A percentile compares a stretch with the other conserved stretches of the same genome.
Evolutionary conservation across 352 stramenopile species (phyloP).

Genomic region (Thalassiosira ordinaria): DNA sequence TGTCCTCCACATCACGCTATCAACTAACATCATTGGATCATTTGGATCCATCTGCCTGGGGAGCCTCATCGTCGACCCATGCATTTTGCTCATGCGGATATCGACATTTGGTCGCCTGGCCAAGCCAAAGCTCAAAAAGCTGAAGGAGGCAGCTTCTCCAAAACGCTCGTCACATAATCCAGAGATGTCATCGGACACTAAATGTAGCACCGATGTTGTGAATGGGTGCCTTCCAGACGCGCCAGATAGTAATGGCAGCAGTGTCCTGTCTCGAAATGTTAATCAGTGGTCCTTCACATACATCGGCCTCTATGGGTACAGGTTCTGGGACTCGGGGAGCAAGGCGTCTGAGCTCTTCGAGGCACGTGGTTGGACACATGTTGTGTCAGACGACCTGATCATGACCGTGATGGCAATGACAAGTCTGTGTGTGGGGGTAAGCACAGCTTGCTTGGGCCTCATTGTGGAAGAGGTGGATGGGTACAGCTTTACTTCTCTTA

Average conservation of each 20-base stretch:
- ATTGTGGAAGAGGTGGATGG: conserved; percentile 77
- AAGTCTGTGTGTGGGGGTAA: conserved; percentile 51
- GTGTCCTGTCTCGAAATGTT: conserved; percentile 49
- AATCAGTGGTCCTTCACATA: conserved; percentile 80
- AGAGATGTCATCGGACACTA: no score
- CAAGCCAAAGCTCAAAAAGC: conserved; percentile 21
- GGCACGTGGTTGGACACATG: conserved; percentile 54
- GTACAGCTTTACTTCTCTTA: conserved; percentile 68
- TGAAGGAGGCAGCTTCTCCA: no score
- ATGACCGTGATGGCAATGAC: conserved; percentile 51
- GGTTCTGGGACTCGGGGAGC: conserved; percentile 57
- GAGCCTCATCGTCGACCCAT: conserved; percentile 87
- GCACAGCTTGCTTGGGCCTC: conserved; percentile 53
- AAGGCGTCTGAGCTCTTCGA: conserved; percentile 59
- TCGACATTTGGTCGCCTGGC: conserved; percentile 38
- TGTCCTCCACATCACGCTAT: conserved; percentile 37
- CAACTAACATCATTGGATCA: conserved; percentile 58
- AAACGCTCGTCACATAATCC: no score
- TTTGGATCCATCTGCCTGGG: conserved; percentile 70
- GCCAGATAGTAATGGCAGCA: conserved; percentile 18
- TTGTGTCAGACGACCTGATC: conserved; percentile 59
- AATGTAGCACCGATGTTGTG: no score
- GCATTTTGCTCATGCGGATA: conserved; percentile 76
- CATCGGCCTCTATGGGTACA: conserved; percentile 72
- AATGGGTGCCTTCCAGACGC: no score